Conservation (phyloP, 2,329 filamentous ascomycete genomes). For the Corniculantispora saksenae region DNA sequence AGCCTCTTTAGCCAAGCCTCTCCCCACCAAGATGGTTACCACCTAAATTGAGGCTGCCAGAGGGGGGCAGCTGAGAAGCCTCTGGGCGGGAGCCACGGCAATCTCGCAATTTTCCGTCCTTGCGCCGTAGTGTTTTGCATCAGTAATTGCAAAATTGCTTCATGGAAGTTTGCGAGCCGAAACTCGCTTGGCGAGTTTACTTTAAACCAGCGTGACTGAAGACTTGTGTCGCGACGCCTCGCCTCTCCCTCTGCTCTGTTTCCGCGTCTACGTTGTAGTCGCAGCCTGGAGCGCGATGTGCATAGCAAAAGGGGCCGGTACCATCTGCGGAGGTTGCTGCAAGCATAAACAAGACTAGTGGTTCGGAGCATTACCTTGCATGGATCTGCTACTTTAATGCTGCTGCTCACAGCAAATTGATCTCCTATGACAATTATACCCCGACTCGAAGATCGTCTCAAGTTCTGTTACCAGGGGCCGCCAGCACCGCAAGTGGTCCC, state of each 20-base stretch:
- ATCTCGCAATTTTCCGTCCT: neutral
- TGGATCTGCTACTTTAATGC: slow-evolving; percentile 49
- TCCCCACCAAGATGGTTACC: slow-evolving; percentile 6
- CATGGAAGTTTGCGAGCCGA: neutral
- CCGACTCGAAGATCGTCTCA: slow-evolving; percentile 33
- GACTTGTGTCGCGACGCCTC: neutral
- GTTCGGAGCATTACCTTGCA: slow-evolving; percentile 23
- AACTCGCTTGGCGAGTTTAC: neutral
- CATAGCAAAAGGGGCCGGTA: neutral
- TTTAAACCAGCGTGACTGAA: neutral
- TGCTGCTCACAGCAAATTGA: slow-evolving; percentile 43
- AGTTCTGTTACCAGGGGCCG: slow-evolving; percentile 22
- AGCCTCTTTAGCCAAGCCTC: slow-evolving; percentile 12
- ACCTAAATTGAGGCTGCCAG: slow-evolving; percentile 5
- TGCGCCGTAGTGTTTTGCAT: too few relatives aligned
- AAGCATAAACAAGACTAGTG: neutral
- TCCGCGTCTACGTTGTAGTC: neutral
- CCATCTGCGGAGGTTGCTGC: neutral
- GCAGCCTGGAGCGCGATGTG: neutral
- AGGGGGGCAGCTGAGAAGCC: neutral
- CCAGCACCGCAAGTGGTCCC: too few relatives aligned
- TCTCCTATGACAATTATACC: slow-evolving; percentile 25
- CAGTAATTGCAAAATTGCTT: neutral
- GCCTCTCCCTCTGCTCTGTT: too few relatives aligned
- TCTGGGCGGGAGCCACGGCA: neutral